Evolutionary conservation across 192 early-diverging fungal species (phyloP), one percentile per base, ranked within the genome.

Genomic region (Thamnidium elegans): DNA sequence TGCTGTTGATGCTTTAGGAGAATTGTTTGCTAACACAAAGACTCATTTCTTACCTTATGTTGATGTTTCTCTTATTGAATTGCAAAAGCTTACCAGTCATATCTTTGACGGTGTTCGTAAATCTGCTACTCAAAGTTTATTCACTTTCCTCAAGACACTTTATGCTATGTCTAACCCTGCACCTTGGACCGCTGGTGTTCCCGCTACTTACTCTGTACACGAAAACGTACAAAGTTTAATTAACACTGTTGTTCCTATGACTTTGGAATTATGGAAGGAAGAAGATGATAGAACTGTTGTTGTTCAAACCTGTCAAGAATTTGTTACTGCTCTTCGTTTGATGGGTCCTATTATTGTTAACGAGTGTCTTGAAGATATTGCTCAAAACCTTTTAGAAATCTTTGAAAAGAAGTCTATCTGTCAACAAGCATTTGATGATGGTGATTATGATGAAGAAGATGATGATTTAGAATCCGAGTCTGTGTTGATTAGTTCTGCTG

Each of bases 271-370:
- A 70, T 87, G 92, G 86, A 78, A 81, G 19, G 89, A 92, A 1
- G 94, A 96, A 70, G 90, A 92, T 63, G 88, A 93, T 63, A 89
- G 86, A 50, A 81, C 80, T 71, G 90, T 96, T 26, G 91, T 92
- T 62, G 82, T 88, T 39, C 91, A 94, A 62, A 76, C 90, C 30
- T 90, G 89, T 75, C 81, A 81, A 56, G 90, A 92, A 73, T 71
- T 93, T 43, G 78, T 82, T 19, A 84, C 87, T 31, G 79, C 83
- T 43, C 76, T 95, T 58, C 87, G 85, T 63, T 75, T 82, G 15
- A 85, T 91, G 55, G 93, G 93, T 15, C 93, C 93, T 9, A 86
- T 80, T 17, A 66, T 85, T 30, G 63, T 89, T 43, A 82, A 78
- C 21, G 84, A 87, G 1, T 50, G 76, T 15, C 53, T 79, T 39